Conservation (phyloP, 768 basidiomycete species). For the Jaapia argillacea region DNA sequence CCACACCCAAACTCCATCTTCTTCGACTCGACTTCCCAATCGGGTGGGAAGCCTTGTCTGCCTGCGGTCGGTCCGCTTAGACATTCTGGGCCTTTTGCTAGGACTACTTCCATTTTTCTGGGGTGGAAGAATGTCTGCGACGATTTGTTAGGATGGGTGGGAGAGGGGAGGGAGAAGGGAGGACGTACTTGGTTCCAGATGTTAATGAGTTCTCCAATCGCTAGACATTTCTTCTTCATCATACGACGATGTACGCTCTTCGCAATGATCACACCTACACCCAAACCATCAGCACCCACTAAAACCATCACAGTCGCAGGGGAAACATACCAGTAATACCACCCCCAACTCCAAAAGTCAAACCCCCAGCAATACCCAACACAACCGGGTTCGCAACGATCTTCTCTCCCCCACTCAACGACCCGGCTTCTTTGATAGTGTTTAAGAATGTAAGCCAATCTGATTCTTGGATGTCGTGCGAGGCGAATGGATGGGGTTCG, state of each 20-base stretch:
- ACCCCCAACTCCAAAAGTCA: too few relatives aligned
- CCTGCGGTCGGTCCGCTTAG: not conserved
- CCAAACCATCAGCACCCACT: too few relatives aligned
- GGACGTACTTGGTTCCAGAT: conserved; percentile 44
- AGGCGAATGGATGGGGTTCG: conserved; percentile 34
- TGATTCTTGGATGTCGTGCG: conserved; percentile 34
- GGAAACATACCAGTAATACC: too few relatives aligned
- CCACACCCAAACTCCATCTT: too few relatives aligned
- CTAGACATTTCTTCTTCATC: conserved; percentile 22
- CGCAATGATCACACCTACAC: too few relatives aligned
- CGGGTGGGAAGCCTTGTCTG: not conserved
- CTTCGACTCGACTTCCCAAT: not conserved
- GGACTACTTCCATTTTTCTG: conserved; percentile 31
- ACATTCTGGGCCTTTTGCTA: conserved; percentile 21
- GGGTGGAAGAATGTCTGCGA: conserved; percentile 36
- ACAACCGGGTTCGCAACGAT: too few relatives aligned
- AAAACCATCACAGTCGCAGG: too few relatives aligned
- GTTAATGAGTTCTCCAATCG: conserved; percentile 29
- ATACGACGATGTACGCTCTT: too few relatives aligned
- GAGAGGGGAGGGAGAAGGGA: too few relatives aligned
- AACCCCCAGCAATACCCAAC: too few relatives aligned
- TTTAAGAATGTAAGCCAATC: conserved; percentile 38
- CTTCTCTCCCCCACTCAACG: conserved; percentile 3
- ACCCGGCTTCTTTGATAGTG: conserved; percentile 7
- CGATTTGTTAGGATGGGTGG: too few relatives aligned